Evolutionary conservation across 768 basidiomycete genomes (phyloP), one percentile per base, ranked within the genome.

Genomic region (Tricholoma hemisulphureum): DNA sequence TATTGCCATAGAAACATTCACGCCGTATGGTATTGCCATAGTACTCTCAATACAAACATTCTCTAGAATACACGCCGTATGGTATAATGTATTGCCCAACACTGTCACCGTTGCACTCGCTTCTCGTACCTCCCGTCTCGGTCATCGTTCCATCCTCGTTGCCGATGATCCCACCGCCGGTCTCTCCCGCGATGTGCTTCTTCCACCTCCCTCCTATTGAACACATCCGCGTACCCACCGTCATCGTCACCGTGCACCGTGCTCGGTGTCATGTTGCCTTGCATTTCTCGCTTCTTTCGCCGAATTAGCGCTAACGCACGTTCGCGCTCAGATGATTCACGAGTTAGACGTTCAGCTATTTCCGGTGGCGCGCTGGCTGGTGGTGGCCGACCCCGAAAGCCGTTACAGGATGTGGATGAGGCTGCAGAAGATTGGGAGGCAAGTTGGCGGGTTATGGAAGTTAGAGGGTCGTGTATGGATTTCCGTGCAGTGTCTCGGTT

Each of bases 291-390:
- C 64, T 84, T 81, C 73, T 83, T 88, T 37, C 86, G 77, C 53
- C 77, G 77, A 20, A 91, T 85, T 26, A 92, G 84, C 7, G 81
- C 88, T n/a, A 83, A 72, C 0, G 91, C 90, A 0, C 91, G 84
- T 63, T 87, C 81, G 4, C 89, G 83, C 69, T 93, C 91, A 1
- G 86, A 81, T 0, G 85, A 83, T 71, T 93, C 91, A 24, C 91
- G 85, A n/a, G 73, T 74, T 8, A 90, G 71, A 3, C 91, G 85
- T 5, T 81, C 82, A 26, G 80, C 79, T 0, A 83, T 77, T 56
- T 82, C 79, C 0, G 78, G 72, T 13, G 71, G 74, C 32, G 69
- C 66, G 52, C 69, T 70, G 43, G 64, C n/a, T 16, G 61, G 58
- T 39, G 62, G 26, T 53, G 63, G 57, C 51, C 51, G 61, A 37